Base-by-base conservation (phyloP, 306 rosid species). In the Castanea mollissima region DNA sequence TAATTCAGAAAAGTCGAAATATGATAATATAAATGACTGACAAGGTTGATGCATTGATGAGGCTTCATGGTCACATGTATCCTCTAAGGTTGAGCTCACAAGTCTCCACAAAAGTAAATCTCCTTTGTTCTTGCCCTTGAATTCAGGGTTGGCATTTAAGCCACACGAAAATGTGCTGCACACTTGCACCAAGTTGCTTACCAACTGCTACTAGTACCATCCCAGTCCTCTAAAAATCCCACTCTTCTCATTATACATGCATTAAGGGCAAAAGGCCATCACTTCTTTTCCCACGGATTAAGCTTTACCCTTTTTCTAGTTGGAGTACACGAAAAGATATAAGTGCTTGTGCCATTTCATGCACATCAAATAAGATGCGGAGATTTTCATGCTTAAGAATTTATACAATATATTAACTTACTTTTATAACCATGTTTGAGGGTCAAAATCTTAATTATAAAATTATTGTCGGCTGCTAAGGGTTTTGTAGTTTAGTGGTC, bases 21-120 rank as follows among this genome's bases (percentile, higher is more conserved):
- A 27, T 62, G 12, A 29, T 31, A 29, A 31, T 31, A 41, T 41
- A 27, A 29, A 6, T 15, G 41, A 38, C 5, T 15, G 70, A 16
- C 21, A 6, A 6, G 70, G 10, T 31, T 64, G 70, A 31, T 18
- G 41, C 70, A 27, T 19, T 16, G 15, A 64, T 16, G 20, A 64
- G 44, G 44, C 46, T 35, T 51, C 51, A 41, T 6, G 79, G 67
- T 80, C 87, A 84, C 87, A 52, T 73, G 84, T 41, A 41, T 49
- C 16, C 44, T 68, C 20, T 4, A 16, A 51, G 72, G 79, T 57
- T 71, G 63, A 11, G 54, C 10, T 58, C 79, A 73, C 74, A 77
- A 56, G 82, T 74, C 69, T 72, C 27, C 29, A 35, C n/a, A 10
- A 14, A 32, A 64, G 18, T 29, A 49, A 5, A 2, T n/a, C 55